These are phyloP conservation scores for Pythium inflatum DNA, from an alignment of 352 stramenopile genomes.

Conservation along the genomic window DNA sequence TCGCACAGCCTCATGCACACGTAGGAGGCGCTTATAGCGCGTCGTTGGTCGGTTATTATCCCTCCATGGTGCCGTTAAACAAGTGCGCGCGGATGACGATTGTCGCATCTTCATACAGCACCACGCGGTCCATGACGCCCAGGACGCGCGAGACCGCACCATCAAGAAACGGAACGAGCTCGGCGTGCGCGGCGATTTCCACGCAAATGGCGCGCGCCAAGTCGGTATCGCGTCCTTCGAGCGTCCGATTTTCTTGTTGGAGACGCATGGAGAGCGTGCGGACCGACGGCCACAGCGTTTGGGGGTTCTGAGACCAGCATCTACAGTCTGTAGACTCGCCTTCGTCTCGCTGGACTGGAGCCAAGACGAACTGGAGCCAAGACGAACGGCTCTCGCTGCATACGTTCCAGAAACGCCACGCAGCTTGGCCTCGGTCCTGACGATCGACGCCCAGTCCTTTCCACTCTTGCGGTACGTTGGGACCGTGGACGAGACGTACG, in stretches of 20 bases:
- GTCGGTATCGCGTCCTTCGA: background rate
- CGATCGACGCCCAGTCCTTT: conserved; percentile 32
- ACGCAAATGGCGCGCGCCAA: background rate
- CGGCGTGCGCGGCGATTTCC: conserved; percentile 1
- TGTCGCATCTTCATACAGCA: conserved; percentile 2
- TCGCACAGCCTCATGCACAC: background rate
- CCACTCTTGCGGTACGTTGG: conserved; percentile 45
- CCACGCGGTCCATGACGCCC: conserved; percentile 1
- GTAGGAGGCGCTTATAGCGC: background rate
- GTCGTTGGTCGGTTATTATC: too few relatives aligned
- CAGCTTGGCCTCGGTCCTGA: conserved; percentile 33
- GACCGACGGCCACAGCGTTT: background rate
- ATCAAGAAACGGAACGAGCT: background rate
- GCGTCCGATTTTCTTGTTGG: background rate
- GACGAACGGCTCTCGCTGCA: conserved; percentile 39
- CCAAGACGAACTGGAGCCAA: too few relatives aligned
- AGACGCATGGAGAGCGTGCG: background rate
- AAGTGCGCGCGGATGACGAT: conserved; percentile 19
- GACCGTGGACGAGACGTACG: conserved; percentile 14
- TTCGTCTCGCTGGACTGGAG: conserved; percentile 31
- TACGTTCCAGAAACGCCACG: conserved; percentile 35
- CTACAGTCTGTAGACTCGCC: too few relatives aligned
- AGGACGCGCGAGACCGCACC: background rate
- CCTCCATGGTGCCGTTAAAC: background rate
- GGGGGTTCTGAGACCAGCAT: too few relatives aligned